Conservation (phyloP, 805 yeast species). For the Cephaloascus fragrans region DNA sequence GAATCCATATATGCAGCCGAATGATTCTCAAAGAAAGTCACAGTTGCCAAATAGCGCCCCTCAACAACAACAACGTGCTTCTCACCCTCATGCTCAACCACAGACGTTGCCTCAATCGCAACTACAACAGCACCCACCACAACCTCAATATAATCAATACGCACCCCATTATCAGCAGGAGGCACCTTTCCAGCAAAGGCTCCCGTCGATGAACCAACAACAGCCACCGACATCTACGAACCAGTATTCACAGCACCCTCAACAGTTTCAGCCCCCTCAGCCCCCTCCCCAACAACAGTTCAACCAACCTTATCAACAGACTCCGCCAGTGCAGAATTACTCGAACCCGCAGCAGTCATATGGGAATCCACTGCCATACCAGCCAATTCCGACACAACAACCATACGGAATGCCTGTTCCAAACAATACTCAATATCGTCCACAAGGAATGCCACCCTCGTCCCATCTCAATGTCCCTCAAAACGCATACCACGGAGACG, state of each 20-base stretch:
- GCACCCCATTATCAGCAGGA: neutral
- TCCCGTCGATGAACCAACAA: too few species aligned
- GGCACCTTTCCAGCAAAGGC: constrained; percentile 1
- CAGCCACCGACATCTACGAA: too few species aligned
- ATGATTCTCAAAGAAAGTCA: constrained; percentile 11
- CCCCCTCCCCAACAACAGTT: constrained; percentile 8
- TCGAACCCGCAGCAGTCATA: constrained; percentile 12
- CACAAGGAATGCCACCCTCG: constrained; percentile 3
- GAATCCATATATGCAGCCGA: constrained; percentile 10
- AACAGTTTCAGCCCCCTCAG: constrained; percentile 5
- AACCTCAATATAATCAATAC: constrained; percentile 8
- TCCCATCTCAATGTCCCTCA: constrained; percentile 3
- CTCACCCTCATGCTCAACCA: neutral
- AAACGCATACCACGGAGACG: constrained; percentile 2
- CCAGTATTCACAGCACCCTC: neutral
- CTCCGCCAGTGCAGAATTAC: constrained; percentile 6
- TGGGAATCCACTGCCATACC: constrained; percentile 6
- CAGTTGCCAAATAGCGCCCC: constrained; percentile 3
- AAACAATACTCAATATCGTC: constrained; percentile 11
- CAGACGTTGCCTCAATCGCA: neutral
- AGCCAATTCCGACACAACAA: constrained; percentile 7
- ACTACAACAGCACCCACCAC: constrained; percentile 9
- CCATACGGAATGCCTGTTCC: neutral
- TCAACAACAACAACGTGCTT: neutral
- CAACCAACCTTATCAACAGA: constrained; percentile 5